A percentile compares a stretch with the other conserved stretches of the same genome.
Evolutionary conservation across 768 basidiomycete species (phyloP).

Genomic region (Amanita polypyramis): DNA sequence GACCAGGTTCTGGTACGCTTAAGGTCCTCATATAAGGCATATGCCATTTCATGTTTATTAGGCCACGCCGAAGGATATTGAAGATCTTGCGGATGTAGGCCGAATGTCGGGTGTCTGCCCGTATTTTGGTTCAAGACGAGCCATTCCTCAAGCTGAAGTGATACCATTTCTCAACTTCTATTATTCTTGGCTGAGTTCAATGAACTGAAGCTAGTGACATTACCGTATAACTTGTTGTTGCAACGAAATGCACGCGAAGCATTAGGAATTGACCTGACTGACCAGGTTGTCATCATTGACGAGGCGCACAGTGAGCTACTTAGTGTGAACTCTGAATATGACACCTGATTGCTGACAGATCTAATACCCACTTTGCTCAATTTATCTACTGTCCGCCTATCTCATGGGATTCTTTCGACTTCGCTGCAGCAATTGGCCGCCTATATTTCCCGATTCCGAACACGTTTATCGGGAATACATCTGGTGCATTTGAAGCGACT

Average conservation of each 20-base stretch:
- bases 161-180: not conserved
- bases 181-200: not conserved
- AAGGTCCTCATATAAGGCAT: not conserved
- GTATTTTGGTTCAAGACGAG: slow-evolving; percentile 84
- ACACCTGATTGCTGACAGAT: slow-evolving; percentile 36
- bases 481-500: slow-evolving; percentile 74
- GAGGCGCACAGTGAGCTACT: slow-evolving; percentile 84
- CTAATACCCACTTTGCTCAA: slow-evolving; percentile 85
- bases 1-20: slow-evolving; percentile 72
- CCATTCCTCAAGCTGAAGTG: slow-evolving; percentile 88
- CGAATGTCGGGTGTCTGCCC: slow-evolving; percentile 67
- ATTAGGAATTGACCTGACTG: slow-evolving; percentile 73
- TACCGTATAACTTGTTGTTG: slow-evolving; percentile 90
- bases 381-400: slow-evolving; percentile 64
- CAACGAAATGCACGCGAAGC: slow-evolving; percentile 78
- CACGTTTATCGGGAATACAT: slow-evolving; percentile 63
- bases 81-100: slow-evolving; percentile 76
- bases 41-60: slow-evolving; percentile 18
- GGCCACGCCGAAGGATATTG: slow-evolving; percentile 90
- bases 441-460: slow-evolving; percentile 72
- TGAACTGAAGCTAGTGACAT: slow-evolving; percentile 58
- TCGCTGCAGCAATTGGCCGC: slow-evolving; percentile 67
- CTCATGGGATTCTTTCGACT: slow-evolving; percentile 40
- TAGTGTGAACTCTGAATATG: not conserved
- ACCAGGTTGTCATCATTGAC: slow-evolving; percentile 85